Base-by-base conservation (phyloP, 257 asterid genomes). In the Avicennia marina region DNA sequence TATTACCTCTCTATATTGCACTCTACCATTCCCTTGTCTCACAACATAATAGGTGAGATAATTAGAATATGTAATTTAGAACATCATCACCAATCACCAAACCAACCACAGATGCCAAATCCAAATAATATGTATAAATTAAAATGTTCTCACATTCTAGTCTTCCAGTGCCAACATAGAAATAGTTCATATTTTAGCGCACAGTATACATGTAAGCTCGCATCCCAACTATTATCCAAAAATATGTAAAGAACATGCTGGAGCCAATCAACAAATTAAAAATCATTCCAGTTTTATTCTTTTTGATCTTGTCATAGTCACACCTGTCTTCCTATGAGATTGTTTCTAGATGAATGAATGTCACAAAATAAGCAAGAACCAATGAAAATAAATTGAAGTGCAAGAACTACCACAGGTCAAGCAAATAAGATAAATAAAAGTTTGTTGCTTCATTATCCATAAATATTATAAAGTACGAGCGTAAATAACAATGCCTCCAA, bases 351-450 rank as follows among this genome's bases (percentile, higher is more conserved):
- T 51, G 57, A 58, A 58, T 4, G n/a, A 1, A 15, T 29, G 10
- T 24, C 8, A 15, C 44, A 46, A 13, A 43, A 42, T 11, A 20
- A 60, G 36, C 29, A 46, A 2, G 22, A 6, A 19, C 21, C 0
- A 34, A 4, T 4, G 39, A 26, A 19, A 7, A 25, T 13, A 36
- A 13, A 38, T 10, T 3, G 13, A 55, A 18, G 25, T 36, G 38
- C 22, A 46, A 56, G 36, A 29, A 57, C 27, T 66, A 47, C 65
- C 54, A 42, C 4, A 11, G 16, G 11, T 49, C 48, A 45, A 18
- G 31, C 55, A 60, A 20, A 43, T 0, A 43, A 43, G 25, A 42
- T 15, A 25, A 58, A 24, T 10, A 4, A 25, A 13, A 12, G 22
- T 11, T 21, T 18, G 4, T 33, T 38, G 19, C 6, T 33, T 34